Evolutionary conservation across 2,329 filamentous ascomycete genomes (phyloP).

Genomic region (Alternaria tenuissima): DNA sequence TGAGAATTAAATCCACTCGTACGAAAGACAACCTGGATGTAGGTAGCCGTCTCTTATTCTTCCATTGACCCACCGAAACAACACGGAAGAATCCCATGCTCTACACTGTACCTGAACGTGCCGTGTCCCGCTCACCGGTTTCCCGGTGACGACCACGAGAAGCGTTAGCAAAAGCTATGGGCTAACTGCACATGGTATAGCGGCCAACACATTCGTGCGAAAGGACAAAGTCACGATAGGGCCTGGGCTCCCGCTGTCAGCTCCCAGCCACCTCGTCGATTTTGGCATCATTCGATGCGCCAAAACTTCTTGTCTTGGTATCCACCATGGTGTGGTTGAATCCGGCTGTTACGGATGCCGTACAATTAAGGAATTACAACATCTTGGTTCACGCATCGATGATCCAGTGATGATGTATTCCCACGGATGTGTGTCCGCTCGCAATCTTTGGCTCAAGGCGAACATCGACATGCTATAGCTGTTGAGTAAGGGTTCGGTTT

Average conservation of each 20-base stretch:
- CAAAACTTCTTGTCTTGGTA: neutral
- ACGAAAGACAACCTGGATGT: neutral
- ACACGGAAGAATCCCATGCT: constrained; percentile 2
- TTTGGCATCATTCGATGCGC: neutral
- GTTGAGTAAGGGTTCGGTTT: neutral
- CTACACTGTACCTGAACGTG: constrained; percentile 14
- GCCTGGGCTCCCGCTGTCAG: constrained; percentile 1
- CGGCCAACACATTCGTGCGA: neutral
- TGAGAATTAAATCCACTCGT: neutral
- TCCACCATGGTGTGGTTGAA: neutral
- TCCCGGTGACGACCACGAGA: constrained; percentile 8
- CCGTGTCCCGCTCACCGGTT: constrained; percentile 17
- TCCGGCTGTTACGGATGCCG: neutral
- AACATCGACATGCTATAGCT: neutral
- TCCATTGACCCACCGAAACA: neutral
- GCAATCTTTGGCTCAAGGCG: neutral
- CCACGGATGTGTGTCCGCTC: neutral
- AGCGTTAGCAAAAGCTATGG: neutral
- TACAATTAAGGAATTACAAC: neutral
- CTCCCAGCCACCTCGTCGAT: constrained; percentile 10
- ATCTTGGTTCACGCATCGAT: neutral
- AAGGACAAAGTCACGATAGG: neutral
- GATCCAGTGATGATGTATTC: neutral
- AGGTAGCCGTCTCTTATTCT: constrained; percentile 1
- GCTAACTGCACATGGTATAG: constrained; percentile 12